Percentiles rank a stretch among this genome's conserved stretches.
Conservation (phyloP, 768 basidiomycete species). For the Coprinopsis strossmayeri region DNA sequence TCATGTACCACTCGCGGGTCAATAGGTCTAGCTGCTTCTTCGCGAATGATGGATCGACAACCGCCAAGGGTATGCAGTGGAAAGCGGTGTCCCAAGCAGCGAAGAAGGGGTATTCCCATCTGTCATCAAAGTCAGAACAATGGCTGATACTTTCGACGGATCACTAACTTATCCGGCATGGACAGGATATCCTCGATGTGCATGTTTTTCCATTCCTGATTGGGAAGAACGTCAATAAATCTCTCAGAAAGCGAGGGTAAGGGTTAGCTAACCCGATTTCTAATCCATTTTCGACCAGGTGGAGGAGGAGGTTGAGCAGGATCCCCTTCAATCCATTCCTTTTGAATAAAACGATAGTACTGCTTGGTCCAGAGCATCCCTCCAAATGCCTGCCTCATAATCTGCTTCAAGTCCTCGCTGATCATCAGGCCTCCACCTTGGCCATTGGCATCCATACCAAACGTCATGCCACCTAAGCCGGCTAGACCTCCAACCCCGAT, state of each 20-base stretch:
- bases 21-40: slow-evolving; percentile 97
- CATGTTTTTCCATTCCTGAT: slow-evolving; percentile 91
- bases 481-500: slow-evolving; percentile 52
- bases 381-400: slow-evolving; percentile 92
- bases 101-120: slow-evolving; percentile 99
- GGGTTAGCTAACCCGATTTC: slow-evolving; percentile 61
- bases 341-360: slow-evolving; percentile 92
- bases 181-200: slow-evolving; percentile 94
- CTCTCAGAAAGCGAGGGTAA: background rate
- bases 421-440: slow-evolving; percentile 27
- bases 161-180: slow-evolving; percentile 92
- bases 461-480: background rate
- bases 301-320: slow-evolving; percentile 93
- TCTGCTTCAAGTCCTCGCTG: slow-evolving; percentile 88
- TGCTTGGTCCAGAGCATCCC: slow-evolving; percentile 99
- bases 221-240: background rate
- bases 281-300: slow-evolving; percentile 73
- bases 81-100: slow-evolving; percentile 99
- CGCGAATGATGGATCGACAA: slow-evolving; percentile 92
- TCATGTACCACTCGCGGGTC: slow-evolving; percentile 99
- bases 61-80: slow-evolving; percentile 95
- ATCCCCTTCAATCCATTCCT: slow-evolving; percentile 95
- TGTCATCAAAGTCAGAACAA: slow-evolving; percentile 19
- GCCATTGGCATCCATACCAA: background rate
- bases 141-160: background rate